Evolutionary conservation across 192 early-diverging fungal genomes (phyloP), one percentile per base, ranked within the genome.

Genomic region (Coemansia brasiliensis): DNA sequence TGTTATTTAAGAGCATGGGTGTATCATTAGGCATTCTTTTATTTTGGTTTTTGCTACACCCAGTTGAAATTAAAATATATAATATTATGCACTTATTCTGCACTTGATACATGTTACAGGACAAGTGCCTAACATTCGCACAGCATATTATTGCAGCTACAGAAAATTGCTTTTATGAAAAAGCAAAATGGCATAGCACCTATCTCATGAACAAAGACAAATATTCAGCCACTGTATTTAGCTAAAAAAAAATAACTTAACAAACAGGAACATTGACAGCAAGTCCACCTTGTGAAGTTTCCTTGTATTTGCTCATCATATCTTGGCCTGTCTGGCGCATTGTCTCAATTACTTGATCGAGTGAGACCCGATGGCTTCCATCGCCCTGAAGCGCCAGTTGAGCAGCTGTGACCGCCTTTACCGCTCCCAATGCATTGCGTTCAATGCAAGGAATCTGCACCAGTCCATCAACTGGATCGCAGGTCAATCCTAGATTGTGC

Each of bases 381-480:
- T 94, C 91, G n/a, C 93, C 93, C 57, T 95, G 93, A 39, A 98
- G 79, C 5, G 95, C 93, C 61, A 98, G 77, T 70, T 98, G 95
- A 2, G 95, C 92, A 13, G 95, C 95, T 6, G 94, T 92, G 52
- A 98, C 87, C 18, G 95, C 94, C 81, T 98, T 98, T 44, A 98
- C 94, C 1, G 94, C 93, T 0, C 90, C 95, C 2, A 98, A 55
- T 0, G 95, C 94, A 56, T 98, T 98, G 26, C 95, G 82, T 61
- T 98, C 95, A 52, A 98, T 95, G 63, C 95, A 98, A 20, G 95
- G 95, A 57, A 98, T 94, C 69, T 94, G 90, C 11, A 98, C 95
- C 35, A 98, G 73, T 4, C 95, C 95, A 61, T 86, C 86, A 52
- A 94, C 88, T 0, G 95, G 95, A 61, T 98, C 90, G 65, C 89